Evolutionary conservation across 805 yeast genomes (phyloP), one percentile per base, ranked within the genome.

Genomic region (Sugiyamaella boreocaroliniensis): DNA sequence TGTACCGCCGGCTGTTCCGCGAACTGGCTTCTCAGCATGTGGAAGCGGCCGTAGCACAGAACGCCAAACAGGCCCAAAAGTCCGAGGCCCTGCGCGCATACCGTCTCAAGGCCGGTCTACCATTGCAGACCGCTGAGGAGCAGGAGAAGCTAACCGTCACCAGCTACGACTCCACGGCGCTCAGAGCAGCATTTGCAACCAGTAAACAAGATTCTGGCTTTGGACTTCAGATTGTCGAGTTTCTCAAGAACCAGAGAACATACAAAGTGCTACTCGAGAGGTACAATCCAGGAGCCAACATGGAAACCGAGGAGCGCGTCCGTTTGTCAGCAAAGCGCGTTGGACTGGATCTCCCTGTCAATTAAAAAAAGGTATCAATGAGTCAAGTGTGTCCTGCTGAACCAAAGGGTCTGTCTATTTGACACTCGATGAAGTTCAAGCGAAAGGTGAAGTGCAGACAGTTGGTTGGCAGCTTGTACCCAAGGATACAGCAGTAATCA

Each of bases 261-360:
- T 92, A 89, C 69, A 81, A 80, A 55, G 90, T 83, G 58, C 74
- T 92, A 47, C 73, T 90, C 44, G 93, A 86, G 59, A 77, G 95
- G 59, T 93, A 92, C 68, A 88, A 90, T 62, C 92, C 95, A 2
- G 93, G 96, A 2, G 73, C 85, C 55, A 80, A 80, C 22, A 79
- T 85, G 81, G 77, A 82, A 22, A 95, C 86, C 63, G 78, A 78
- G 49, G 97, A 92, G 55, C 82, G 84, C 52, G 83, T 92, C 26
- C 75, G 82, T 61, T 79, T 78, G 64, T 85, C 96, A 1, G 99
- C 98, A 6, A 77, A 83, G 52, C 78, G 83, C 57, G 99, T 92
- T n/a, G 99, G 99, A 0, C 76, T 92, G 50, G 80, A 81, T 50
- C 71, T 84, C 12, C 89, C 89, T 7, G 73, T 75, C 55, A 22